Evolutionary conservation across 352 stramenopile genomes (phyloP), one percentile per base, ranked within the genome.

Genomic region (Phytophthora nicotianae): DNA sequence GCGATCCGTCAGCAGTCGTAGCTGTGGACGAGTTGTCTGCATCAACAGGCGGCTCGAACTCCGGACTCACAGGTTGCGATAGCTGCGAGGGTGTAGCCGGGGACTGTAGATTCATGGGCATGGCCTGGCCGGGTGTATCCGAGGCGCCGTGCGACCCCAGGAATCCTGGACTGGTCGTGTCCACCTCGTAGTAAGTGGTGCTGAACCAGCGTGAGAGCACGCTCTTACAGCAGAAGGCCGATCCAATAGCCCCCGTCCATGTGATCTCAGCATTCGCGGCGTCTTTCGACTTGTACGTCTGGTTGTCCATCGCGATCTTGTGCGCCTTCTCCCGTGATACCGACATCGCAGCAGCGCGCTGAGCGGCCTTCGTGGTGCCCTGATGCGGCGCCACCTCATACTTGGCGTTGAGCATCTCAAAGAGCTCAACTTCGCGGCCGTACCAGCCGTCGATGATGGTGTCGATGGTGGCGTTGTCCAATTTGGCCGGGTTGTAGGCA

Each of bases 401-500:
- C 68, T 95, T 95, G 54, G 77, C 57, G 49, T 90, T 90, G 29
- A 95, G 83, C 86, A 95, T 95, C 65, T 86, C 79, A 56, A 95
- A 95, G 32, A 95, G 74, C 73, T 95, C 86, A 24, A 95, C 79
- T 43, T 95, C 86, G 24, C 83, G 83, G 38, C 83, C 86, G 48
- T 89, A 88, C 86, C 86, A 95, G 26, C 86, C 83, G 61, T 95
- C 86, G 40, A 95, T 92, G 54, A 95, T 92, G 8, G 86, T 91
- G 64, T 92, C 73, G 59, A 95, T 93, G 14, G 86, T 95, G 24
- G 73, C 79, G 42, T 93, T 92, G 62, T 95, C 82, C 47, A 95
- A 69, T 61, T 95, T 95, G 42, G 79, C 81, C 2, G 86, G 86
- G 65, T 95, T 95, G 63, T 95, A 92, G 43, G 76, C 75, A 40